Evolutionary conservation across 163 green algal species (phyloP), one percentile per base, ranked within the genome.

Genomic region (Scenedesmus sp.): DNA sequence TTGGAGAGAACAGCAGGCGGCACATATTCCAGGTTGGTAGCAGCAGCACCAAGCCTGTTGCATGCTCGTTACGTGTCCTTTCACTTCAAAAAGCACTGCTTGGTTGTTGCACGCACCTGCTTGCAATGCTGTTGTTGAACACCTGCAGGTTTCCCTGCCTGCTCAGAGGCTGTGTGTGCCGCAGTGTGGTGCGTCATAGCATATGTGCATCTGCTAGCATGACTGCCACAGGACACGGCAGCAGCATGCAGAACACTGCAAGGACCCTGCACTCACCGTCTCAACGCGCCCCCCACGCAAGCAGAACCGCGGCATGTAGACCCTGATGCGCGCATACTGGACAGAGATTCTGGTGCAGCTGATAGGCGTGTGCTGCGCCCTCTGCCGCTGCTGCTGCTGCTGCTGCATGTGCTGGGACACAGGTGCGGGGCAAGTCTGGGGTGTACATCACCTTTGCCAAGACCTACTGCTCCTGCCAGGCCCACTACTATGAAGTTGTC

Each of bases 401-500:
- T 49, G 65, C 22, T 30, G 56, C 83, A 49, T 22, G 46, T 49
- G 33, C 30, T 33, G 46, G 22, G 46, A 0, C 33, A n/a, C 93
- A 96, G 94, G 94, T 97, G 26, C 84, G 93, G 16, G 95, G 94
- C 76, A 93, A 94, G 20, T 83, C 51, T 24, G 81, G 97, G 13
- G 72, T 86, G 13, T 98, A 98, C 93, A 82, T 95, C 0, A 96
- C 98, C 7, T 96, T 98, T 49, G 96, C 97, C 0, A 40, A 59
- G 4, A 94, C 97, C 86, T 99, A 96, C 92, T 99, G 97, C 95
- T 96, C 96, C 51, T 99, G 97, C 90, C 95, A 98, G 83, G 94
- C 95, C 40, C 98, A 98, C 89, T 94, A 96, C 84, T 98, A 94
- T 65, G 96, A 98, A 81, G 95, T 98, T 0, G 94, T 97, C 0